phyloP scores from a whole-genome alignment of 2,329 filamentous ascomycete species.

The Cytospora piceae region DNA sequence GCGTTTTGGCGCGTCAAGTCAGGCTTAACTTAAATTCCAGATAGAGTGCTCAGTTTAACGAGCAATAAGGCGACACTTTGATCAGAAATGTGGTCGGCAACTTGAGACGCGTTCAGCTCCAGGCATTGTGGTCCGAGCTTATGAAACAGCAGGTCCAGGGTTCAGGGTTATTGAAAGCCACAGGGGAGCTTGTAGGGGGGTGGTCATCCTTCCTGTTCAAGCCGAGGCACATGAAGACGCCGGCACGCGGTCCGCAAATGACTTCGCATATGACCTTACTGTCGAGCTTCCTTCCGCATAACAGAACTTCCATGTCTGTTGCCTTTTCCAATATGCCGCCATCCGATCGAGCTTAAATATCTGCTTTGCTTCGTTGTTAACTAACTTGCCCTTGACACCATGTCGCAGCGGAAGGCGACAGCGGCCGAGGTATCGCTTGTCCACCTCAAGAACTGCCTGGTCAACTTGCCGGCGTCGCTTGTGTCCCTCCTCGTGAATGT shows the following conservation, averaged over 20 bases:
- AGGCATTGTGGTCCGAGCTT: not conserved
- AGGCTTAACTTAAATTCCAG: not conserved
- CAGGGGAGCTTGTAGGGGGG: not conserved
- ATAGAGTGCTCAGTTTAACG: not conserved
- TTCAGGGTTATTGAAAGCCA: not conserved
- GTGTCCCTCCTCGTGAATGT: constrained; percentile 85
- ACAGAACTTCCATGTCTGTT: not conserved
- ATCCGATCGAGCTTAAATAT: not conserved
- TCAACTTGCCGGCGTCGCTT: constrained; percentile 85
- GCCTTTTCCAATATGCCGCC: not conserved
- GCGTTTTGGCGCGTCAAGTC: not conserved
- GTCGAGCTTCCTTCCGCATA: not conserved
- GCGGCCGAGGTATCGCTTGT: constrained; percentile 83
- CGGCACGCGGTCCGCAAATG: not conserved
- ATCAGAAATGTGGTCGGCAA: not conserved
- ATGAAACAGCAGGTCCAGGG: not conserved
- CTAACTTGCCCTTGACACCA: constrained; percentile 5
- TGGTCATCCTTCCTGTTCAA: not conserved
- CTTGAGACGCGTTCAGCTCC: not conserved
- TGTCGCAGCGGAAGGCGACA: constrained; percentile 54
- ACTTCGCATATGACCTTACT: not conserved
- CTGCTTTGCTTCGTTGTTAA: not conserved
- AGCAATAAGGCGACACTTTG: not conserved
- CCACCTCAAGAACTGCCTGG: constrained; percentile 90
- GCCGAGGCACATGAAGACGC: constrained; percentile 1